Conservation (phyloP, 331 rosid species). For the Acacia pycnantha region DNA sequence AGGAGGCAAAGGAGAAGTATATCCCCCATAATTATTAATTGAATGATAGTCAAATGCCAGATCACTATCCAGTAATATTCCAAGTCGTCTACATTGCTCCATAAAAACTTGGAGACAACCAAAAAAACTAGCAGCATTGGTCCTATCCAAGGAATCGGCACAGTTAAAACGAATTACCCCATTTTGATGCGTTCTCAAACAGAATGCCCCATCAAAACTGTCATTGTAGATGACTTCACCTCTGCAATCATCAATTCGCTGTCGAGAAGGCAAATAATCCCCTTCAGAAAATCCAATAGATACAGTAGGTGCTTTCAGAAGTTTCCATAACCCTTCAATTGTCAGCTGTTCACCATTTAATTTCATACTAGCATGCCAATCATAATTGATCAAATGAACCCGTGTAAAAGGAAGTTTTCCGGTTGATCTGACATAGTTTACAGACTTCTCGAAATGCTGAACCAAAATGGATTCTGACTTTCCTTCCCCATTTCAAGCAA, state of each 20-base stretch:
- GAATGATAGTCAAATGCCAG: constrained; percentile 68
- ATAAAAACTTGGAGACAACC: constrained; percentile 91
- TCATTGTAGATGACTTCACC: constrained; percentile 84
- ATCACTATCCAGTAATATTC: constrained; percentile 88
- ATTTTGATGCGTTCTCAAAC: constrained; percentile 92
- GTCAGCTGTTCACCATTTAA: constrained; percentile 92
- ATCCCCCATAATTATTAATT: constrained; percentile 61
- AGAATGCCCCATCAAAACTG: constrained; percentile 84
- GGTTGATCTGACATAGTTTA: constrained; percentile 69
- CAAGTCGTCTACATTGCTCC: constrained; percentile 98
- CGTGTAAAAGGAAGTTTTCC: constrained; percentile 76
- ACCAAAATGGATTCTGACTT: constrained; percentile 90
- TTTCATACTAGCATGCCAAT: constrained; percentile 90
- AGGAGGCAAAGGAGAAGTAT: constrained; percentile 93
- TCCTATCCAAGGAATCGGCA: constrained; percentile 98
- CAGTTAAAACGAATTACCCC: constrained; percentile 94
- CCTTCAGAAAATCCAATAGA: constrained; percentile 85
- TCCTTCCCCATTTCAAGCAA: constrained; percentile 94
- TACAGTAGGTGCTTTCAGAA: constrained; percentile 75
- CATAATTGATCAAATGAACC: constrained; percentile 81
- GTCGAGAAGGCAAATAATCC: constrained; percentile 88
- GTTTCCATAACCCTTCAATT: constrained; percentile 92
- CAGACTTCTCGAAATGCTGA: constrained; percentile 88
- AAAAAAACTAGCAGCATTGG: constrained; percentile 98
- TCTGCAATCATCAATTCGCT: constrained; percentile 72